A percentile compares a stretch with the other conserved stretches of the same genome.
Evolutionary conservation across 768 basidiomycete species (phyloP).

Genomic region (Russula vinacea): DNA sequence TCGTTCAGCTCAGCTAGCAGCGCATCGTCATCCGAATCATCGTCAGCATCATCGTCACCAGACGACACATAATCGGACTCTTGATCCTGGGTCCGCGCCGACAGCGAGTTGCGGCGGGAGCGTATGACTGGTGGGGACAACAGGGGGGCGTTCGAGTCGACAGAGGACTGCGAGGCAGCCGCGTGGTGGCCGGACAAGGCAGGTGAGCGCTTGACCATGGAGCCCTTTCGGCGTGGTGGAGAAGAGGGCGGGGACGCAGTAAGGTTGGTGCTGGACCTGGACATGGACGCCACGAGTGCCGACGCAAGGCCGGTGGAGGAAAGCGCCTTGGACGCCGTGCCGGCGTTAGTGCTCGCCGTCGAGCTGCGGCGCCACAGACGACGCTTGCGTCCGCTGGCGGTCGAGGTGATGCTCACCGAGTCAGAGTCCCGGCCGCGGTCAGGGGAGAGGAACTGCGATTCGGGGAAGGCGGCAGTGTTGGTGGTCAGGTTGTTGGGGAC

Average conservation of each 20-base stretch:
- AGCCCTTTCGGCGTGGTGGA: constrained; percentile 11
- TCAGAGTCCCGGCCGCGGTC: constrained; percentile 28
- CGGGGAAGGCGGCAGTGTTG: not conserved
- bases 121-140: constrained; percentile 27
- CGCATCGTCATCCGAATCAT: constrained; percentile 36
- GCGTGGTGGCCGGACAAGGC: constrained; percentile 18
- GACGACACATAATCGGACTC: constrained; percentile 31
- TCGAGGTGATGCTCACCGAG: constrained; percentile 28
- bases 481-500: not conserved
- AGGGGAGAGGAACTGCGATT: constrained; percentile 22
- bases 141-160: constrained; percentile 25
- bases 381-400: constrained; percentile 28
- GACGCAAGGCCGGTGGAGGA: constrained; percentile 53
- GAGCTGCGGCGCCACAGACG: constrained; percentile 25
- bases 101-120: constrained; percentile 32
- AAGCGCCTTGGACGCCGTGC: not conserved
- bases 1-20: constrained; percentile 45
- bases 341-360: constrained; percentile 2
- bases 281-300: constrained; percentile 67
- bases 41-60: constrained; percentile 33
- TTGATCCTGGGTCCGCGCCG: constrained; percentile 30
- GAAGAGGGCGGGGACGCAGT: constrained; percentile 6
- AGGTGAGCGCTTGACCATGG: constrained; percentile 18
- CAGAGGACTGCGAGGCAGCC: constrained; percentile 24
- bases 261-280: constrained; percentile 26